These are phyloP conservation scores for Megacollybia platyphylla DNA, from an alignment of 1,284 basidiomycete species.

Conservation along the genomic window DNA sequence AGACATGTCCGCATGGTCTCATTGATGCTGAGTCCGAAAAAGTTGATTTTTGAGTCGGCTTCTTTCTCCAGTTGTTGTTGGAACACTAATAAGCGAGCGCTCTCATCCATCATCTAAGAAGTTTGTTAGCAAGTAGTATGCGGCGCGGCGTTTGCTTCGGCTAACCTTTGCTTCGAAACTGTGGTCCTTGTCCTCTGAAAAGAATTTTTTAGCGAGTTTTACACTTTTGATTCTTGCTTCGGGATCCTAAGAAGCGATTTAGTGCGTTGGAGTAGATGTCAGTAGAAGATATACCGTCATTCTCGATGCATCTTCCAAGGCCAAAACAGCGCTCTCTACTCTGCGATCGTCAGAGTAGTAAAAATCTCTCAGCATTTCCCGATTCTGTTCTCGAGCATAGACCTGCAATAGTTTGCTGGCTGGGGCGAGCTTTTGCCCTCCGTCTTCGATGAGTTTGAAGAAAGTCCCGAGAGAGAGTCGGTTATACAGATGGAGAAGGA, in stretches of 20 bases:
- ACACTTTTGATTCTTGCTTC: conserved; percentile 59
- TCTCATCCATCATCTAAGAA: conserved; percentile 84
- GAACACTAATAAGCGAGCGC: conserved; percentile 56
- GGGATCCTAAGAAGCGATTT: conserved; percentile 39
- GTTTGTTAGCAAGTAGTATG: conserved; percentile 1
- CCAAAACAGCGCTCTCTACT: conserved; percentile 81
- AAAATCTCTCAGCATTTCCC: conserved; percentile 88
- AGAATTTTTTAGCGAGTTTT: conserved; percentile 81
- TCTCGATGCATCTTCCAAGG: conserved; percentile 68
- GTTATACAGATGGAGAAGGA: conserved; percentile 76
- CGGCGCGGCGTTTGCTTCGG: neutral
- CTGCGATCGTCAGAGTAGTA: conserved; percentile 97
- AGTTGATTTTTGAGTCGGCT: conserved; percentile 57
- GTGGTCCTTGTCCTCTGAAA: conserved; percentile 88
- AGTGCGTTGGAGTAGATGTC: neutral
- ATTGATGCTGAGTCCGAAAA: conserved; percentile 75
- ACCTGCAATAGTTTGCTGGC: conserved; percentile 75
- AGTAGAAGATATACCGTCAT: conserved; percentile 33
- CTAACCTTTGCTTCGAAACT: conserved; percentile 80
- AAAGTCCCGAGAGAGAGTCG: conserved; percentile 83
- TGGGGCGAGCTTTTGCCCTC: conserved; percentile 57
- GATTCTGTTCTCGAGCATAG: conserved; percentile 82
- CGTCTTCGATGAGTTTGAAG: conserved; percentile 89
- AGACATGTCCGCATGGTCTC: conserved; percentile 73
- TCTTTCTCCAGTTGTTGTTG: conserved; percentile 89